phyloP scores from a whole-genome alignment of 1,284 basidiomycete species.

The Flammula alnicola region DNA sequence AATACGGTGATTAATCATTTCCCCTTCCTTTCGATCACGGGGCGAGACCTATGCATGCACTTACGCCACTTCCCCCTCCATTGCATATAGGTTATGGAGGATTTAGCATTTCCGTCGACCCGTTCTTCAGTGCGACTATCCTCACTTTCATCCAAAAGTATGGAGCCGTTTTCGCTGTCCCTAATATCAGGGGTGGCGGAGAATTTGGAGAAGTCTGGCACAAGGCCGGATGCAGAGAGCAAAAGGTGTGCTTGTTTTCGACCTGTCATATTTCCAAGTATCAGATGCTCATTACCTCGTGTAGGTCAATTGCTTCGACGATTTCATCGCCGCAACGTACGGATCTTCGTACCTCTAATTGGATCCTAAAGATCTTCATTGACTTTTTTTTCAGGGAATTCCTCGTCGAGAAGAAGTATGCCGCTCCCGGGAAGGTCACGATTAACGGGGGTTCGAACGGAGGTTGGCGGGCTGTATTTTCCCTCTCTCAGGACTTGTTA shows the following conservation, averaged over 20 bases:
- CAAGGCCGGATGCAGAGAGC: slow-evolving; percentile 68
- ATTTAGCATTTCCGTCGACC: slow-evolving; percentile 74
- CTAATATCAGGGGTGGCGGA: slow-evolving; percentile 81
- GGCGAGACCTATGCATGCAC: background rate
- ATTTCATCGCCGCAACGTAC: slow-evolving; percentile 81
- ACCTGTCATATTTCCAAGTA: background rate
- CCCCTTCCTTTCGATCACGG: background rate
- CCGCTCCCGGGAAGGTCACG: slow-evolving; percentile 72
- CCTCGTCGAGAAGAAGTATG: slow-evolving; percentile 75
- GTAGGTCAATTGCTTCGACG: slow-evolving; percentile 79
- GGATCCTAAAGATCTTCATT: slow-evolving; percentile 3
- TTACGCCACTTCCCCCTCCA: slow-evolving; percentile 6
- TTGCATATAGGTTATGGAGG: slow-evolving; percentile 71
- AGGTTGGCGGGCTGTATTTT: slow-evolving; percentile 42
- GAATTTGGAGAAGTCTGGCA: slow-evolving; percentile 90
- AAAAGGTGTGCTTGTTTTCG: slow-evolving; percentile 54
- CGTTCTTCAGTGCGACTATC: slow-evolving; percentile 74
- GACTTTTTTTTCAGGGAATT: slow-evolving; percentile 52
- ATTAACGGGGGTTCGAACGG: slow-evolving; percentile 84
- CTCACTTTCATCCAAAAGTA: slow-evolving; percentile 81
- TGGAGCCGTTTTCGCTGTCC: slow-evolving; percentile 74
- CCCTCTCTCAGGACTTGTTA: slow-evolving; percentile 4
- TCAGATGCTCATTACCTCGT: slow-evolving; percentile 9
- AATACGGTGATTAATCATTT: slow-evolving; percentile 71
- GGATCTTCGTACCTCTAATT: slow-evolving; percentile 27